Evolutionary conservation across 2,329 filamentous ascomycete genomes (phyloP).

Genomic region (Purpureocillium takamizusanense): DNA sequence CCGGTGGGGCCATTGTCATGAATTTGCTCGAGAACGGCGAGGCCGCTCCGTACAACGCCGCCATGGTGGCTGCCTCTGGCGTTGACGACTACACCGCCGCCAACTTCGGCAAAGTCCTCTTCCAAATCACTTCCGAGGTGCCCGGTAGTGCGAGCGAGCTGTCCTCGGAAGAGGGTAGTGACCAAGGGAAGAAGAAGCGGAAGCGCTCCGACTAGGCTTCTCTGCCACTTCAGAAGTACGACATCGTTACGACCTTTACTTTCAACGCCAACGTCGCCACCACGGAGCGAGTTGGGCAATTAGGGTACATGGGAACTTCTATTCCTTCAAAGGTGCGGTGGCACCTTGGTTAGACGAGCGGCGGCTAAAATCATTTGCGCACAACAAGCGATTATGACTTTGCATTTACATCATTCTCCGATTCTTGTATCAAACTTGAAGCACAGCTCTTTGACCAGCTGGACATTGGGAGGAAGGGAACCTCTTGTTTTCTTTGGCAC

Average conservation of each 20-base stretch:
- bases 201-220: constrained; percentile 59
- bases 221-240: background rate
- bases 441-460: constrained; percentile 9
- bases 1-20: constrained; percentile 83
- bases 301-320: constrained; percentile 13
- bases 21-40: constrained; percentile 71
- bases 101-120: constrained; percentile 67
- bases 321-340: constrained; percentile 6
- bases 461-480: too few relatives aligned
- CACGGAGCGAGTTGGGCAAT: constrained; percentile 11
- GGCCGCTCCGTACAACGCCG: constrained; percentile 29
- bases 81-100: constrained; percentile 55
- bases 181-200: constrained; percentile 51
- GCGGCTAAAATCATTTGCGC: constrained; percentile 22
- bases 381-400: constrained; percentile 28
- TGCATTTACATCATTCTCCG: constrained; percentile 29
- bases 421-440: constrained; percentile 35
- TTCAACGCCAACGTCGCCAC: constrained; percentile 2
- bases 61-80: constrained; percentile 32
- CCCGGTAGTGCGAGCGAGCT: constrained; percentile 55
- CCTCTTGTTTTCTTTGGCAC: constrained; percentile 6
- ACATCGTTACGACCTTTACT: constrained; percentile 7
- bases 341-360: constrained; percentile 19
- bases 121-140: constrained; percentile 68
- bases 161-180: constrained; percentile 43